Base-by-base conservation (phyloP, 2,329 filamentous ascomycete genomes). In the Cryphonectria parasitica region DNA sequence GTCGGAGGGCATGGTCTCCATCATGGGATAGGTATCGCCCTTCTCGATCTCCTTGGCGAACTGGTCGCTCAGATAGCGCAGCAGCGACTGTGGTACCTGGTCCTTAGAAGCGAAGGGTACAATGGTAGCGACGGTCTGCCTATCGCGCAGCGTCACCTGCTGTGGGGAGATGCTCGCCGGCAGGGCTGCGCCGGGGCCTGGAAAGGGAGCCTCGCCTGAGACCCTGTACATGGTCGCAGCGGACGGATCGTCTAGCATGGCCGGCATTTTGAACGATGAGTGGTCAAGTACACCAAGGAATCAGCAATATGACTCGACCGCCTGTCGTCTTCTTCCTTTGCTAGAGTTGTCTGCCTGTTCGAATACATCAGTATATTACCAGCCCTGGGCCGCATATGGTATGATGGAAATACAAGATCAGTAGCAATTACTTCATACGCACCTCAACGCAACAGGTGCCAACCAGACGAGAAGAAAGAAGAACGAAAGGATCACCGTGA, bases 1-100 rank as follows among this genome's bases (percentile, higher is more conserved):
- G 28, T 92, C 89, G n/a, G 91, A 83, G 5, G 90, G 84, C 81
- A 97, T 89, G 25, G 90, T 85, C 67, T 95, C 90, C 76, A 91
- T 89, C 92, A 97, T 95, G 31, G 94, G 93, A 80, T 97, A 97
- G 1, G 94, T 97, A 79, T 97, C 94, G 69, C 94, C 94, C 80
- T 93, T 92, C 77, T 96, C 93, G 77, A 97, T 96, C 81, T 97
- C 94, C 81, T 92, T 91, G 79, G 95, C 95, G 76, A 97, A 87
- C 82, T 96, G 91, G 77, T 94, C 92, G 75, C 89, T 92, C 63
- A 97, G 88, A 77, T 97, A 96, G 54, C 86, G 86, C 49, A 95
- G 84, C 70, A 97, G 84, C 8, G 91, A 90, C 54, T 85, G 83
- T 2, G 94, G 94, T n/a, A 97, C 90, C 77, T 94, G 89, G 69